Evolutionary conservation across 2,329 filamentous ascomycete species (phyloP).

Genomic region (Venturia oleaginea): DNA sequence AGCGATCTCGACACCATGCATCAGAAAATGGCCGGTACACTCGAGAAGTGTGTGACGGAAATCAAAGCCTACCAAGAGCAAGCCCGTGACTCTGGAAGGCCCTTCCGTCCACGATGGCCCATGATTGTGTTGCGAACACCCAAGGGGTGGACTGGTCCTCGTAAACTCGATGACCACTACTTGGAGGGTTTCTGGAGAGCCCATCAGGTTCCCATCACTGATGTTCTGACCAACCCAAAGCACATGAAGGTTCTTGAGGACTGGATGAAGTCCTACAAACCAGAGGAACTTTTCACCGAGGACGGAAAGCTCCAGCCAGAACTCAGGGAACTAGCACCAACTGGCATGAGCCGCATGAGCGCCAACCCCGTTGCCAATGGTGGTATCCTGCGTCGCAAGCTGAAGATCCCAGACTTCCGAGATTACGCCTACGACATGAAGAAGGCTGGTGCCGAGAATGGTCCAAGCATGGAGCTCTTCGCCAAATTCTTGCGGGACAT

Average conservation of each 20-base stretch:
- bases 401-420: constrained; percentile 61
- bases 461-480: constrained; percentile 57
- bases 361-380: constrained; percentile 70
- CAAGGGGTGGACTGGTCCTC: constrained; percentile 63
- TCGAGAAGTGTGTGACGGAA: constrained; percentile 62
- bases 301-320: constrained; percentile 55
- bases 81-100: constrained; percentile 58
- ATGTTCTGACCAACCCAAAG: constrained; percentile 54
- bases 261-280: constrained; percentile 71
- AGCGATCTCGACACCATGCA: constrained; percentile 67
- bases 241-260: constrained; percentile 61
- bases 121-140: constrained; percentile 71
- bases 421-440: constrained; percentile 51
- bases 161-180: constrained; percentile 60
- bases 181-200: constrained; percentile 71
- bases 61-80: constrained; percentile 62
- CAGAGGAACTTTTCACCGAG: constrained; percentile 59
- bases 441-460: constrained; percentile 47
- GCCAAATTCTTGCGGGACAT: constrained; percentile 59
- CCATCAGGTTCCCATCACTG: constrained; percentile 68
- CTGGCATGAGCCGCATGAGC: constrained; percentile 61
- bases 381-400: constrained; percentile 55
- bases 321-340: constrained; percentile 55
- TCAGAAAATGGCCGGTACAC: constrained; percentile 69
- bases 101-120: constrained; percentile 62